A percentile compares a stretch with the other conserved stretches of the same genome.
Evolutionary conservation across 768 basidiomycete species (phyloP).

Genomic region (Lactarius pseudohatsudake): DNA sequence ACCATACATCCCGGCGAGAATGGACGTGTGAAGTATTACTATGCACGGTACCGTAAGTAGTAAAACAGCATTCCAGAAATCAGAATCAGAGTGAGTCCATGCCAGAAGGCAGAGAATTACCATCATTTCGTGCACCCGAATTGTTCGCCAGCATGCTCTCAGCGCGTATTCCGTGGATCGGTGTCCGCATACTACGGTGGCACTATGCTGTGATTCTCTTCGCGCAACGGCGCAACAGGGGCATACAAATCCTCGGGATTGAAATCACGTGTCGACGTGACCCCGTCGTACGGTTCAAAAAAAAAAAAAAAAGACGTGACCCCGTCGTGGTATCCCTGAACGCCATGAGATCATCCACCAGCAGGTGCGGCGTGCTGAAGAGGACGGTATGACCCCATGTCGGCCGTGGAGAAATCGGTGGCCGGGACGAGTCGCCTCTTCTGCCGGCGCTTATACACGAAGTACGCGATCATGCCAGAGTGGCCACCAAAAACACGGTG

Average conservation of each 20-base stretch:
- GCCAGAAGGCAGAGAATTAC: background rate
- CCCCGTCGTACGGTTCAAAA: no score
- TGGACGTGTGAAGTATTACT: background rate
- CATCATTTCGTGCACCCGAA: background rate
- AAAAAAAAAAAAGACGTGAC: no score
- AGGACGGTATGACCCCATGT: background rate
- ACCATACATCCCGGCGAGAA: background rate
- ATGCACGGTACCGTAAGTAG: background rate
- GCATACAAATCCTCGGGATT: background rate
- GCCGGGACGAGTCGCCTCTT: background rate
- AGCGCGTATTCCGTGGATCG: background rate
- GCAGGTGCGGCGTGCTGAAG: slow-evolving; percentile 14
- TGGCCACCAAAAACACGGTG: background rate
- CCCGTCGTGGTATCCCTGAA: no score
- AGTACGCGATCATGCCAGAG: background rate
- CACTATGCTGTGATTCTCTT: background rate
- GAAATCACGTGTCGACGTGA: background rate
- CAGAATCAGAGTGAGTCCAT: background rate
- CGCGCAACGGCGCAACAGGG: background rate
- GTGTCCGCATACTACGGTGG: slow-evolving; percentile 2
- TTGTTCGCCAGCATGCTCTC: background rate
- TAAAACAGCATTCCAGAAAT: background rate
- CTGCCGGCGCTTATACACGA: background rate
- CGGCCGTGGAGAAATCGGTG: background rate
- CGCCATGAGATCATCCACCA: slow-evolving; percentile 9